Evolutionary conservation across 169 alveolate genomes (phyloP), one percentile per base, ranked within the genome.

Genomic region (Plasmodium inui): DNA sequence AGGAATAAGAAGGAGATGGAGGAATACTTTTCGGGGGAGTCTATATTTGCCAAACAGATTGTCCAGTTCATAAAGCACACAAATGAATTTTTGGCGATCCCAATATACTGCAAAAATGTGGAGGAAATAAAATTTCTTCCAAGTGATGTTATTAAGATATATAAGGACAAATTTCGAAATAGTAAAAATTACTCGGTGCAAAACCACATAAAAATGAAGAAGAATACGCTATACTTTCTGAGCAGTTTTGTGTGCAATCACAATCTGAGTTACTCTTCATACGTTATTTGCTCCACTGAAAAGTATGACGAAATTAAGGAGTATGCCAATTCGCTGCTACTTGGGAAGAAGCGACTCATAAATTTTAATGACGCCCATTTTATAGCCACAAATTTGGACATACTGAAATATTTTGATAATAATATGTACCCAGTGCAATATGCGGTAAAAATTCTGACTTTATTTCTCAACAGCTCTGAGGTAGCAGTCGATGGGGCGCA

Each of bases 171-270:
- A 79, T 76, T 88, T 39, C 72, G 80, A 17, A 26, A 67, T 32
- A 53, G 53, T 14, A 88, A 79, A 79, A 67, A 80, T 79, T 88
- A 88, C 70, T 79, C 78, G 19, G 53, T 39, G 14, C 70, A 55
- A 28, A 88, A 88, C 79, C 94, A 88, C 19, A 79, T 79, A 78
- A 88, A 88, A 88, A 88, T 88, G 94, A 88, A 88, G 72, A 88
- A 88, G 22, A 88, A 88, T 88, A 57, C 82, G 28, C 53, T 88
- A 30, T 22, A 88, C 44, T 88, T 88, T 78, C 79, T 88, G 57
- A 88, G 89, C 53, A 79, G 28, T 57, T 88, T 79, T 79, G 41
- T 88, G 53, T 39, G 46, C 32, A 88, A 79, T 37, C 32, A 37
- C 53, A 88, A 72, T 88, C 19, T 88, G 71, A 22, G 83, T 22